Percentiles rank a stretch among this genome's conserved stretches.
Evolutionary conservation across 2,329 filamentous ascomycete species (phyloP).

Genomic region (Septoria petroselini): DNA sequence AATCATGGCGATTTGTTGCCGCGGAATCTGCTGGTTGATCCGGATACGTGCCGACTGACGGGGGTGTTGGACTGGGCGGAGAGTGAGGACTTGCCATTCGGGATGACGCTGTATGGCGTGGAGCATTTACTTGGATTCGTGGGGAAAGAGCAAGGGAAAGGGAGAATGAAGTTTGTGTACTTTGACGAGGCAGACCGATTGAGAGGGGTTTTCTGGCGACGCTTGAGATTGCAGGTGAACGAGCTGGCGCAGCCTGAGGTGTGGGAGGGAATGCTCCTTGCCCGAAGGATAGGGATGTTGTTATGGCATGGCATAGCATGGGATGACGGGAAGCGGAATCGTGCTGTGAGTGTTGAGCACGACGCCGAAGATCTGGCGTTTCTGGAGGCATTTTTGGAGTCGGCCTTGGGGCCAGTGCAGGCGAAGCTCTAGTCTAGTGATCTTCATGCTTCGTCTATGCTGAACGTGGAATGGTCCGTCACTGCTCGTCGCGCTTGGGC

Average conservation of each 20-base stretch:
- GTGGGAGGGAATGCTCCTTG: slow-evolving; percentile 41
- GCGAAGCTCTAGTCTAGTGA: slow-evolving; percentile 14
- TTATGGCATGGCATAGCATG: slow-evolving; percentile 57
- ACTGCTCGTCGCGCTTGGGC: slow-evolving; percentile 45
- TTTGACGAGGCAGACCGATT: slow-evolving; percentile 46
- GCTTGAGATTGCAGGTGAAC: slow-evolving; percentile 39
- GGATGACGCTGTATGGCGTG: slow-evolving; percentile 58
- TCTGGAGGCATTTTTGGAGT: slow-evolving; percentile 45
- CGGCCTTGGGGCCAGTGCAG: neutral
- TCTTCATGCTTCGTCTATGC: slow-evolving; percentile 1
- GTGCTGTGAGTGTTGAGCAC: slow-evolving; percentile 52
- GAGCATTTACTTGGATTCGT: slow-evolving; percentile 57
- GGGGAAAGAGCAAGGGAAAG: neutral
- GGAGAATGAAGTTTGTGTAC: slow-evolving; percentile 40
- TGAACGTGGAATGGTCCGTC: slow-evolving; percentile 5
- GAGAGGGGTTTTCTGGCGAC: slow-evolving; percentile 52
- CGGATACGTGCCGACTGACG: slow-evolving; percentile 44
- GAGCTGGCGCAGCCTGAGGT: slow-evolving; percentile 36
- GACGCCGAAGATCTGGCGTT: slow-evolving; percentile 57
- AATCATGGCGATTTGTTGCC: slow-evolving; percentile 61
- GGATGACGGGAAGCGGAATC: slow-evolving; percentile 58
- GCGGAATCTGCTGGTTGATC: slow-evolving; percentile 56
- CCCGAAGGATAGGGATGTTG: slow-evolving; percentile 55
- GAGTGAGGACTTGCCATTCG: slow-evolving; percentile 59
- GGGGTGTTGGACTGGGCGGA: slow-evolving; percentile 66